Evolutionary conservation across 805 yeast species (phyloP).

Genomic region (Huiozyma naganishii): DNA sequence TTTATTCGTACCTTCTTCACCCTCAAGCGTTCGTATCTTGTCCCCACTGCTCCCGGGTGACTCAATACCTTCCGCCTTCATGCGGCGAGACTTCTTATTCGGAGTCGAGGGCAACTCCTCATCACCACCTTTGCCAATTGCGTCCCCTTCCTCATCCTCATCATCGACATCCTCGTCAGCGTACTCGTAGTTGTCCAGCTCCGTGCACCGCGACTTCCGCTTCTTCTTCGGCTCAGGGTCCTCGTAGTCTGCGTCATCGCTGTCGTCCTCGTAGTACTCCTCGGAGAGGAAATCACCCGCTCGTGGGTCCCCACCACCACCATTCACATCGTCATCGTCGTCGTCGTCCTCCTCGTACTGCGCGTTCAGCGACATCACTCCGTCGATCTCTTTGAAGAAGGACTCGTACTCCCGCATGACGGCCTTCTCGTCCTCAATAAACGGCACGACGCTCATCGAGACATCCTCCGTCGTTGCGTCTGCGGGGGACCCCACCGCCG

Average conservation of each 20-base stretch:
- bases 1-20: background rate
- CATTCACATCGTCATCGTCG: conserved; percentile 15
- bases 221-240: conserved; percentile 9
- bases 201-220: conserved; percentile 21
- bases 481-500: background rate
- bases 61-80: background rate
- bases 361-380: conserved; percentile 22
- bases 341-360: conserved; percentile 26
- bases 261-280: conserved; percentile 12
- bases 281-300: conserved; percentile 7
- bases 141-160: conserved; percentile 6
- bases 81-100: background rate
- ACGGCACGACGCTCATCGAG: conserved; percentile 20
- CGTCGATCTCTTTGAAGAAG: conserved; percentile 23
- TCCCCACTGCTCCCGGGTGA: too few species aligned
- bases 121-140: conserved; percentile 1
- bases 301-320: background rate
- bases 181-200: conserved; percentile 22
- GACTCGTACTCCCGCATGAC: conserved; percentile 9
- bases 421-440: conserved; percentile 14
- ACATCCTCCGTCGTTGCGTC: conserved; percentile 13
- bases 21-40: background rate
- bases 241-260: conserved; percentile 8
- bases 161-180: conserved; percentile 5
- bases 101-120: background rate